Evolutionary conservation across 805 yeast genomes (phyloP).

Genomic region (Metschnikowia anglica): DNA sequence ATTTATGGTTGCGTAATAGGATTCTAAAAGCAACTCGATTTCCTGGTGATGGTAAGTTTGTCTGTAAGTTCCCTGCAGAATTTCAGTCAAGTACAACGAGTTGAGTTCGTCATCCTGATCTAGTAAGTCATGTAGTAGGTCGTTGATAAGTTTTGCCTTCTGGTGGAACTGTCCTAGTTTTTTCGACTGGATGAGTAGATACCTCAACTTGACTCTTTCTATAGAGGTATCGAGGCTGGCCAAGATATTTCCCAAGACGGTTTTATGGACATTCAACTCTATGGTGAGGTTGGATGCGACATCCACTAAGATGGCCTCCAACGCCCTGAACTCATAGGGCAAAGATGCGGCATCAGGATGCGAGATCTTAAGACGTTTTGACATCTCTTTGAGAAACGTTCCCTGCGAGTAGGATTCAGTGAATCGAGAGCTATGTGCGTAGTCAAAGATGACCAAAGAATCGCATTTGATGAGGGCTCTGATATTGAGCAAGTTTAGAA

Average conservation of each 20-base stretch:
- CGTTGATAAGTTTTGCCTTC: conserved; percentile 78
- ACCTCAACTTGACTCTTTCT: conserved; percentile 74
- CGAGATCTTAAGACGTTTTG: conserved; percentile 34
- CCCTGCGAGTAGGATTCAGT: conserved; percentile 46
- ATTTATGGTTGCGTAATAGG: conserved; percentile 87
- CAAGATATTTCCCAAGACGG: conserved; percentile 70
- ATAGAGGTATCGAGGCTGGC: conserved; percentile 78
- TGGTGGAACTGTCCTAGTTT: conserved; percentile 80
- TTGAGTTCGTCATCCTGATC: conserved; percentile 88
- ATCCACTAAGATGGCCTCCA: conserved; percentile 81
- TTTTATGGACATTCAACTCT: conserved; percentile 83
- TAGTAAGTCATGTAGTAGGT: conserved; percentile 77
- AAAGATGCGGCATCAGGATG: conserved; percentile 34
- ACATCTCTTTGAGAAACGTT: conserved; percentile 44
- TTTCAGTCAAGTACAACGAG: conserved; percentile 75
- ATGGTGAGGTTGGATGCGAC: conserved; percentile 76
- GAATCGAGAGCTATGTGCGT: conserved; percentile 23
- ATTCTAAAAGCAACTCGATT: conserved; percentile 84
- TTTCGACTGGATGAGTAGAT: conserved; percentile 79
- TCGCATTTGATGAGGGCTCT: conserved; percentile 54
- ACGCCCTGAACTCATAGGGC: conserved; percentile 87
- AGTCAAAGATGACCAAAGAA: conserved; percentile 49
- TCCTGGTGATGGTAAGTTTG: conserved; percentile 72
- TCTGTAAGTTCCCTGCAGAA: conserved; percentile 42
- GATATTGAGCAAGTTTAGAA: conserved; percentile 49